phyloP scores from a whole-genome alignment of 116 monocot species.

The Cymodocea nodosa region DNA sequence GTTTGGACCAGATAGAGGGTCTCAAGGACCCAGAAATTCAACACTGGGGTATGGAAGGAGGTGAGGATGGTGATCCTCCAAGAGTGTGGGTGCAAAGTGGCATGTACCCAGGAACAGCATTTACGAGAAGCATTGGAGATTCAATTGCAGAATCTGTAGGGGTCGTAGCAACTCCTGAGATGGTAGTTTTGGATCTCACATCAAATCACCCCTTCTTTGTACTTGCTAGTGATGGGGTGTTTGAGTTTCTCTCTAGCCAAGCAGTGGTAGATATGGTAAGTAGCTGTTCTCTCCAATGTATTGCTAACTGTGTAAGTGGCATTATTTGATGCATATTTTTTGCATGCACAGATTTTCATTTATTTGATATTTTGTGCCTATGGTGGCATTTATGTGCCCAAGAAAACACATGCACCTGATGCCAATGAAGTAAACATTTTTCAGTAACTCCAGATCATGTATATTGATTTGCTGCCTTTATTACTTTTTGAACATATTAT shows the following conservation, averaged over 20 bases:
- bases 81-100: constrained; percentile 93
- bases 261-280: constrained; percentile 87
- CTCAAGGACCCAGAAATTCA: constrained; percentile 80
- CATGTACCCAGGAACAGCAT: constrained; percentile 97
- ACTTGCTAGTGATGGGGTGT: constrained; percentile 96
- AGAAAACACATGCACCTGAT: too few species aligned
- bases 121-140: constrained; percentile 92
- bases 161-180: constrained; percentile 75
- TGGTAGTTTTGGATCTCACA: constrained; percentile 62
- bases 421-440: too few species aligned
- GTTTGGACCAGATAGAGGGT: constrained; percentile 92
- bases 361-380: too few species aligned
- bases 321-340: too few species aligned
- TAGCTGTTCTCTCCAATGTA: too few species aligned
- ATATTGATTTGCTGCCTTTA: too few species aligned
- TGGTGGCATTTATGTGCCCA: too few species aligned
- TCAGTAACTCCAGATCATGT: too few species aligned
- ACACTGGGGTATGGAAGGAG: constrained; percentile 74
- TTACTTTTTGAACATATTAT: too few species aligned
- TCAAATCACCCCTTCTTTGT: constrained; percentile 76
- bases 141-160: constrained; percentile 92
- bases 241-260: constrained; percentile 96
- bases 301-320: too few species aligned
- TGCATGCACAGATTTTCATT: too few species aligned
- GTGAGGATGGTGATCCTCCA: constrained; percentile 93